These are phyloP conservation scores for Astrothelium macrocarpum DNA, from an alignment of 495 filamentous ascomycete genomes.

Conservation along the genomic window DNA sequence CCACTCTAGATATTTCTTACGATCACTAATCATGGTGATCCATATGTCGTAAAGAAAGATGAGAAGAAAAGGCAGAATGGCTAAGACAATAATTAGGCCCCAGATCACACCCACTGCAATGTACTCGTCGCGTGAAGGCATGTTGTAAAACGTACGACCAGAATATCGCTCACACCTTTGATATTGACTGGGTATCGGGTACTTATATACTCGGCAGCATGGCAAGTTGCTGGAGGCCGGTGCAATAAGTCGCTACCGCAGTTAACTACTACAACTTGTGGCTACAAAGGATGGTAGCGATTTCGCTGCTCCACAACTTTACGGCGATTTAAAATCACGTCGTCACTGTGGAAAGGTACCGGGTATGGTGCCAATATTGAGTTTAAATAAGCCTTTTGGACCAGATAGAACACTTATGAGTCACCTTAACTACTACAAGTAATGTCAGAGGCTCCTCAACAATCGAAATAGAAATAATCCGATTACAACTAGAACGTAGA, in stretches of 20 bases:
- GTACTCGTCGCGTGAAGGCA: background rate
- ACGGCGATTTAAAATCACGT: no score
- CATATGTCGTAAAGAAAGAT: background rate
- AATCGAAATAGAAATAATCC: no score
- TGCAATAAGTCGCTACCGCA: background rate
- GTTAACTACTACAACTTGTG: background rate
- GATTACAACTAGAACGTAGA: no score
- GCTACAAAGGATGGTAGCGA: no score
- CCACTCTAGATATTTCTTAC: background rate
- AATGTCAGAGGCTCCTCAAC: no score
- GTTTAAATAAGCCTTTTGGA: no score
- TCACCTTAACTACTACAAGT: no score
- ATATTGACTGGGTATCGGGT: background rate
- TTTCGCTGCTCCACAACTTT: no score
- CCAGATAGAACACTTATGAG: no score
- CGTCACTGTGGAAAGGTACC: no score
- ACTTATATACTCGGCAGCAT: background rate
- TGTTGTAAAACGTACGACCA: background rate
- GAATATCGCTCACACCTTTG: background rate
- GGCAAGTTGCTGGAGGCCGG: background rate
- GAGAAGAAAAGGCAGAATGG: background rate
- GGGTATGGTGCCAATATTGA: no score
- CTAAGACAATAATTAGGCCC: no score
- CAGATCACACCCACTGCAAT: background rate
- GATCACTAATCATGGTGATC: background rate